Evolutionary conservation across 208 protist genomes (phyloP).

Genomic region (Angomonas desouzai): DNA sequence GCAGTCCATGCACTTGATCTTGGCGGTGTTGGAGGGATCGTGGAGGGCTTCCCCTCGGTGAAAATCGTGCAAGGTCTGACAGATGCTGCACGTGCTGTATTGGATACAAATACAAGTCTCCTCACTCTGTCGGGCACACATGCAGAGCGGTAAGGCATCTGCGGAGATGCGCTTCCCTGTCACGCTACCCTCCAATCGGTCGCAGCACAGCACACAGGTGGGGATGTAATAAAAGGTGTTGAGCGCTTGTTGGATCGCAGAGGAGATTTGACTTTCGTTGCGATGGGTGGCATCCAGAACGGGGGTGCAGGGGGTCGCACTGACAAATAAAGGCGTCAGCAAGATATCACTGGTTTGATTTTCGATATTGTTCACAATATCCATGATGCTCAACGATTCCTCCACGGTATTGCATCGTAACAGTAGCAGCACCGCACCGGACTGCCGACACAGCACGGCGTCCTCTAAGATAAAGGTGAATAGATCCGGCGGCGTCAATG

Average conservation of each 20-base stretch:
- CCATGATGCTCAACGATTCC: conserved; percentile 40
- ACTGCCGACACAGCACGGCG: conserved; percentile 49
- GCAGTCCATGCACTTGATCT: conserved; percentile 64
- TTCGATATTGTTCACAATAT: conserved; percentile 28
- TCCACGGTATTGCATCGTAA: conserved; percentile 44
- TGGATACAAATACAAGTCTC: conserved; percentile 44
- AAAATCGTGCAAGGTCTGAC: conserved; percentile 12
- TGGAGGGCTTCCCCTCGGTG: conserved; percentile 5
- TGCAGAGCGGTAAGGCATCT: conserved; percentile 28
- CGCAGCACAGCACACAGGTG: conserved; percentile 68
- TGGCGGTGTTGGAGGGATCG: conserved; percentile 12
- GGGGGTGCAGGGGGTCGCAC: conserved; percentile 25
- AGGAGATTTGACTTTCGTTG: background rate
- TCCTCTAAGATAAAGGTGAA: conserved; percentile 30
- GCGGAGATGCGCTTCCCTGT: conserved; percentile 34
- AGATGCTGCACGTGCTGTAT: conserved; percentile 56
- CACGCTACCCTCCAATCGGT: conserved; percentile 67
- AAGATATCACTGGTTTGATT: conserved; percentile 27
- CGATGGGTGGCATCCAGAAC: background rate
- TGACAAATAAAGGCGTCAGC: conserved; percentile 36
- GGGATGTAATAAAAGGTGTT: conserved; percentile 72
- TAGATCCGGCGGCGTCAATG: background rate
- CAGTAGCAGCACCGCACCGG: conserved; percentile 39
- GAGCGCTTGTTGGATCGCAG: conserved; percentile 6
- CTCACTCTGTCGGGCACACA: conserved; percentile 20